Conservation (phyloP, 2,329 filamentous ascomycete species). For the Zarea fungicola region DNA sequence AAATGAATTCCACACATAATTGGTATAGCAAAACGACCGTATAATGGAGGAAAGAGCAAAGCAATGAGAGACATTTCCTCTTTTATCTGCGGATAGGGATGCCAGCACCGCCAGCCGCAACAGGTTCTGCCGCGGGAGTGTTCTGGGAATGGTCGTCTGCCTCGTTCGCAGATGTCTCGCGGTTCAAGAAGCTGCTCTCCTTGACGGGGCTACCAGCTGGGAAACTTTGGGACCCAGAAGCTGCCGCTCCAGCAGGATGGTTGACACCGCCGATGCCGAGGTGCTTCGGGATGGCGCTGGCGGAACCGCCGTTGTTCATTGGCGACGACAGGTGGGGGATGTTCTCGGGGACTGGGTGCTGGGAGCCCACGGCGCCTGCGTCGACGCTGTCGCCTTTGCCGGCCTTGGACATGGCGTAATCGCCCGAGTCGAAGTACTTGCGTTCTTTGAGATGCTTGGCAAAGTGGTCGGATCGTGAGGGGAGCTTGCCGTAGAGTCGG, state of each 20-base stretch:
- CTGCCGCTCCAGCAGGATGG: constrained; percentile 23
- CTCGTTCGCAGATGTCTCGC: constrained; percentile 64
- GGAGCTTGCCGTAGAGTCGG: constrained; percentile 95
- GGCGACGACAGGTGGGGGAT: constrained; percentile 83
- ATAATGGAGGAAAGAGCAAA: neutral
- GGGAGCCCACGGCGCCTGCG: constrained; percentile 86
- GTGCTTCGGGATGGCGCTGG: constrained; percentile 12
- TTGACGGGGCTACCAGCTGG: constrained; percentile 78
- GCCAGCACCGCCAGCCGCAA: constrained; percentile 13
- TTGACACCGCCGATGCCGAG: constrained; percentile 31
- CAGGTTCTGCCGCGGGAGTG: constrained; percentile 5
- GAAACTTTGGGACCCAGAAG: constrained; percentile 27
- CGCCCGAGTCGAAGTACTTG: constrained; percentile 96
- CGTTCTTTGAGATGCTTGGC: constrained; percentile 99
- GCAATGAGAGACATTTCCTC: neutral
- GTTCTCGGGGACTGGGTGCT: constrained; percentile 92
- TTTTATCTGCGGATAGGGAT: constrained; percentile 61
- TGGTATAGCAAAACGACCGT: too few relatives aligned
- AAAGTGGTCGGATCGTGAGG: constrained; percentile 90
- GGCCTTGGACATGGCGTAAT: constrained; percentile 94
- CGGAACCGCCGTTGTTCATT: constrained; percentile 35
- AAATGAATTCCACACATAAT: neutral
- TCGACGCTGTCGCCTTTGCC: constrained; percentile 94
- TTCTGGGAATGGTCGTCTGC: constrained; percentile 16
- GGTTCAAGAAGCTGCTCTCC: constrained; percentile 81